Evolutionary conservation across 805 yeast species (phyloP), one percentile per base, ranked within the genome.

Genomic region (Tetrapisispora phaffii): DNA sequence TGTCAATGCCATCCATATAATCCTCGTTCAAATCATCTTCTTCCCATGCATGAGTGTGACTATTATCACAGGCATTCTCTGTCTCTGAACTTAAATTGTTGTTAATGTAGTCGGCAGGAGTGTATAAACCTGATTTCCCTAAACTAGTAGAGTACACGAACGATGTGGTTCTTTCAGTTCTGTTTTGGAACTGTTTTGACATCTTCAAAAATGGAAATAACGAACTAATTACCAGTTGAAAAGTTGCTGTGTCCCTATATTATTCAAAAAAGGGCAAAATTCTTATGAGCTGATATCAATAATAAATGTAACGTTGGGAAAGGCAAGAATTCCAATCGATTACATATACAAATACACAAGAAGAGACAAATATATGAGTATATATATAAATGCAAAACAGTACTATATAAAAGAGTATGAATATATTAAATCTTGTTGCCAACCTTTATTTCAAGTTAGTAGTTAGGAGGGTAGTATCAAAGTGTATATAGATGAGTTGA

Each of bases 41-140:
- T 2, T 16, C 17, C 40, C 40, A 37, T 12, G 3, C n/a, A 37
- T 37, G 40, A 3, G 22, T 24, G n/a, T 37, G 40, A 15, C 32
- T 37, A 29, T 33, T 20, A n/a, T 39, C 21, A 16, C 36, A 39
- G 12, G 31, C 26, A 22, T 41, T 34, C 13, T 29, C 35, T 4
- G 28, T 21, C 9, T 42, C 44, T 17, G 17, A 13, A n/a, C 23
- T 31, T 6, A 26, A 21, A 5, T 43, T 24, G 4, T 17, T 40
- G 6, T 43, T 47, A 33, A 59, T 55, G 41, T 58, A 62, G 46
- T 63, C 67, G 2, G 57, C 49, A 3, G 67, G 65, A 10, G 53
- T 50, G 40, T 52, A 60, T 15, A 63, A 45, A 9, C 65, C 66
- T 13, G 58, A 59, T 44, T 61, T 63, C n/a, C 64, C 65, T 16